Evolutionary conservation across 768 basidiomycete genomes (phyloP).

Genomic region (Tylopilus sp.): DNA sequence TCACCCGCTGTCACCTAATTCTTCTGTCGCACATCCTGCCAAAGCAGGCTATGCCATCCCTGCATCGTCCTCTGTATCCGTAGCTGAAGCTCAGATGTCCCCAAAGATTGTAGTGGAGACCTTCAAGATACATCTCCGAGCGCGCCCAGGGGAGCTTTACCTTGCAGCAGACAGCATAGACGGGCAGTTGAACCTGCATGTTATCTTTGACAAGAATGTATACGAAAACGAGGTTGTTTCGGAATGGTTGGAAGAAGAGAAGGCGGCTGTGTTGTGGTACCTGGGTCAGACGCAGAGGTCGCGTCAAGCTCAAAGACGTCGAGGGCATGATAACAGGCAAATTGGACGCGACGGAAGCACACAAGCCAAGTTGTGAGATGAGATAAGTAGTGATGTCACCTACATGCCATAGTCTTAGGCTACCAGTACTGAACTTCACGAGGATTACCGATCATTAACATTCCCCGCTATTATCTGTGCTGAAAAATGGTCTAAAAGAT

Average conservation of each 20-base stretch:
- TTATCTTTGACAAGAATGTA: constrained; percentile 45
- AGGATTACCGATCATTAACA: too few relatives aligned
- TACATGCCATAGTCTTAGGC: too few relatives aligned
- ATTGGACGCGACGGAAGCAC: not conserved
- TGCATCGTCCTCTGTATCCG: not conserved
- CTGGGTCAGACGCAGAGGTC: not conserved
- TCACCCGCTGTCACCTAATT: constrained; percentile 22
- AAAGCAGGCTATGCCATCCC: constrained; percentile 9
- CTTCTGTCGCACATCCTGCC: constrained; percentile 10
- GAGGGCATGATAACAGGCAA: not conserved
- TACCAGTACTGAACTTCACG: too few relatives aligned
- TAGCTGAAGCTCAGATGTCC: not conserved
- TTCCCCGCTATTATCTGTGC: too few relatives aligned
- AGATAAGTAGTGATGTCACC: not conserved
- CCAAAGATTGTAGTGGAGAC: constrained; percentile 13
- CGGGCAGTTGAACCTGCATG: constrained; percentile 31
- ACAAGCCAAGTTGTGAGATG: not conserved
- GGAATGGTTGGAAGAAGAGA: constrained; percentile 40
- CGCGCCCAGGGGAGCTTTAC: constrained; percentile 43
- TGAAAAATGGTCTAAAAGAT: too few relatives aligned
- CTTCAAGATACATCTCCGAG: constrained; percentile 31
- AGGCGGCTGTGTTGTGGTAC: not conserved
- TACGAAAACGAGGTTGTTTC: constrained; percentile 37
- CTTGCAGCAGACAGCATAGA: constrained; percentile 38
- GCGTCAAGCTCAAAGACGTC: not conserved